Percentiles rank a stretch among this genome's conserved stretches.
phyloP scores from a whole-genome alignment of 805 yeast species.

The Saturnispora hagleri region DNA sequence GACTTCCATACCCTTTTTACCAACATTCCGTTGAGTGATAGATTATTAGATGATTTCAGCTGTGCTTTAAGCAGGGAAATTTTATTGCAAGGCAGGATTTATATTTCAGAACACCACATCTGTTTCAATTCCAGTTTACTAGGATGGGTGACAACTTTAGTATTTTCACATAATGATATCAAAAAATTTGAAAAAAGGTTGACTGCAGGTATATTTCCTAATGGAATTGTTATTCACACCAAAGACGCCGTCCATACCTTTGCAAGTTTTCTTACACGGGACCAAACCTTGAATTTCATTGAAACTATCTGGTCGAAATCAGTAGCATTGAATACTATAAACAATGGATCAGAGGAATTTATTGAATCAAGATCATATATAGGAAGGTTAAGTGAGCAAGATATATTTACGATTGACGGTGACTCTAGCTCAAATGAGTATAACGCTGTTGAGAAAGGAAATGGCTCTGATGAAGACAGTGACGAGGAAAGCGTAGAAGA shows the following conservation, averaged over 20 bases:
- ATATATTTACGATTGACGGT: constrained; percentile 26
- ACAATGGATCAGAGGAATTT: constrained; percentile 20
- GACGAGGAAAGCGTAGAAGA: neutral
- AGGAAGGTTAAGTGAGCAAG: constrained; percentile 20
- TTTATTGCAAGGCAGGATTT: constrained; percentile 77
- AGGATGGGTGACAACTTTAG: constrained; percentile 83
- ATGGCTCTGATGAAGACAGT: constrained; percentile 15
- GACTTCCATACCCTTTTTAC: constrained; percentile 75
- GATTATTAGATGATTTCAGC: constrained; percentile 74
- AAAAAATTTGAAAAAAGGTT: constrained; percentile 66
- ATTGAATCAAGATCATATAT: constrained; percentile 14
- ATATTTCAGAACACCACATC: constrained; percentile 64
- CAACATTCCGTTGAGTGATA: constrained; percentile 57
- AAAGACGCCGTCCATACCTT: constrained; percentile 58
- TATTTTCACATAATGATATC: constrained; percentile 65
- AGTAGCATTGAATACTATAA: constrained; percentile 22
- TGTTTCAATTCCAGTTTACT: constrained; percentile 82
- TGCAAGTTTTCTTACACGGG: constrained; percentile 82
- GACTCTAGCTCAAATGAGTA: constrained; percentile 18
- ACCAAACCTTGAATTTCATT: constrained; percentile 62
- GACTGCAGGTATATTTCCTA: constrained; percentile 86
- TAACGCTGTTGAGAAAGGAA: constrained; percentile 15
- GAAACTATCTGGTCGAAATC: constrained; percentile 58
- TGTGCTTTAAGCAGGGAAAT: constrained; percentile 88
- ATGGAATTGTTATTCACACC: constrained; percentile 72